Conservation (phyloP, 768 basidiomycete genomes). For the Paxillus involutus region DNA sequence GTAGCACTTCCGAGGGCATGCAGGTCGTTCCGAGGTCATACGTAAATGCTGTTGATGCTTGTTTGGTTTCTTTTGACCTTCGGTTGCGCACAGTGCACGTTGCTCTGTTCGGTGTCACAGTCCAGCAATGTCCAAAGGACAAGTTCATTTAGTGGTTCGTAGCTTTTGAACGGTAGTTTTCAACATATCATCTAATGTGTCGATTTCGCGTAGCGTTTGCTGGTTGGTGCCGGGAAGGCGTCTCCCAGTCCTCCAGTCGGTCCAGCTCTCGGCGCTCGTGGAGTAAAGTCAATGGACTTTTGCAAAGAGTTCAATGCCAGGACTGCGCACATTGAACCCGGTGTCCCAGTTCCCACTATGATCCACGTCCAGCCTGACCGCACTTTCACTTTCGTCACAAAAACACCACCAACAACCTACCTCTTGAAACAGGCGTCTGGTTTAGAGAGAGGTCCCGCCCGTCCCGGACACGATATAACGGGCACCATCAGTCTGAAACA, state of each 20-base stretch:
- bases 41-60: constrained; percentile 12
- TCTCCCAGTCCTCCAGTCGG: constrained; percentile 96
- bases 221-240: constrained; percentile 92
- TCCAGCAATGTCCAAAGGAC: constrained; percentile 64
- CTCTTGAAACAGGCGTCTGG: constrained; percentile 90
- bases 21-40: no score
- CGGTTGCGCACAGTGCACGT: not conserved
- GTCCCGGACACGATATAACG: constrained; percentile 73
- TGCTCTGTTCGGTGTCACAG: not conserved
- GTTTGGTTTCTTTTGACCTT: constrained; percentile 15
- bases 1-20: no score
- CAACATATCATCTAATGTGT: constrained; percentile 10
- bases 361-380: constrained; percentile 95
- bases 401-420: constrained; percentile 87
- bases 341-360: constrained; percentile 86
- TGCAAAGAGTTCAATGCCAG: constrained; percentile 99
- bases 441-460: constrained; percentile 86
- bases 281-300: constrained; percentile 99
- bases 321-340: constrained; percentile 82
- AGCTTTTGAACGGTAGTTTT: constrained; percentile 5
- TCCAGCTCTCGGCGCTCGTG: constrained; percentile 95
- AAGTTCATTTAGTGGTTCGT: constrained; percentile 77
- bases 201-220: constrained; percentile 58
- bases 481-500: constrained; percentile 93
- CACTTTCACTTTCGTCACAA: constrained; percentile 89